Evolutionary conservation across 225 moss, liverwort and hornwort genomes (phyloP), one percentile per base, ranked within the genome.

Genomic region (Physcomitrium patens): DNA sequence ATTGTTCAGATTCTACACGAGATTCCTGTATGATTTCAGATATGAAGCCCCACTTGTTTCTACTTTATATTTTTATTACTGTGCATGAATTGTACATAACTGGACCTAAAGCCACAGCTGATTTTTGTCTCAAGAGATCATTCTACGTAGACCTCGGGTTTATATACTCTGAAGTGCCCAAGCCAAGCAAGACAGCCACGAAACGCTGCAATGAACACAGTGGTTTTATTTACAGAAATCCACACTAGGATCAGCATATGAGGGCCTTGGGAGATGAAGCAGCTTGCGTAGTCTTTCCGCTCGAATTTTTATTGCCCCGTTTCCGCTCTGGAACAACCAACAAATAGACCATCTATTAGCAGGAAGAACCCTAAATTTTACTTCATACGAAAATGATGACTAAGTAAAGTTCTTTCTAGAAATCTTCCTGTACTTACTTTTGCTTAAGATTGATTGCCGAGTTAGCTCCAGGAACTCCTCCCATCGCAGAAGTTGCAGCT

Each of bases 391-490:
- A 43, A 74, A 9, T n/a, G 42, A 22, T 17, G 22, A 24, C 48
- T 5, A 5, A 46, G 62, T 19, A 73, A 58, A 62, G 20, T 16
- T 67, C 26, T 18, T 65, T 16, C 46, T 8, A 1, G 17, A 17
- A 13, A 61, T 43, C 7, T 14, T 15, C 10, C 47, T 45, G 19
- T 19, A 62, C 68, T 12, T 72, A 85, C 87, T 88, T 80, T 88
- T 88, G 65, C 75, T 88, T 10, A 85, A 60, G 62, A 88, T 88
- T 12, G 87, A 85, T 78, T 88, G 85, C 13, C 87, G 87, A 44
- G 87, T 88, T 82, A 82, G 82, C 62, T 88, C 85, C 52, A 88
- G 65, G 26, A 88, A 88, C 49, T 88, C 72, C 0, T 88, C 80
- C 87, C 87, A 88, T 19, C 81, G 82, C 10, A 88, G 80, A 9